Base-by-base conservation (phyloP, 1,284 basidiomycete genomes). In the Melampsora larici-populina region DNA sequence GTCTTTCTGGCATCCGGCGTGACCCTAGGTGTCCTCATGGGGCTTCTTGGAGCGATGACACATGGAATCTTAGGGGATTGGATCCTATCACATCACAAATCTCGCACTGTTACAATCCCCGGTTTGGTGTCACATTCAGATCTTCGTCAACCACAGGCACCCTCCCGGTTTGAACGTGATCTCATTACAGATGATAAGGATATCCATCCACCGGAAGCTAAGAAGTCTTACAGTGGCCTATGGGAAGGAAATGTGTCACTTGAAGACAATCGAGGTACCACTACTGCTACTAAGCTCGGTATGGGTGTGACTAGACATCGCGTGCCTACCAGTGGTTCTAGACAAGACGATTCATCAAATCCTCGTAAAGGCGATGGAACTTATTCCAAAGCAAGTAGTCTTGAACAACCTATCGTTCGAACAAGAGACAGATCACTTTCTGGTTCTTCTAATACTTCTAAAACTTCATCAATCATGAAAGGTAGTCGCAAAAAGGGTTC, bases 391-490 rank as follows among this genome's bases (percentile, higher is more conserved):
- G 55, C 21, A 4, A 58, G 55, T 29, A 24, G 7, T n/a, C 1
- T 7, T 58, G 9, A 13, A 29, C 9, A 58, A 29, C 55, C 55
- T 29, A 58, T 58, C 8, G 26, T 58, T 24, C 8, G 7, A 29
- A 29, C 9, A n/a, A n/a, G 55, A 58, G 55, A 58, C 1, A 6
- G 55, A 58, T 58, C 55, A 21, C 55, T 24, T 29, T 58, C 55
- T 13, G 55, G 55, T 8, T 58, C 55, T 24, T 58, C 55, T 58
- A 58, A 6, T 15, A 15, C 55, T 9, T 58, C 55, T 29, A 58
- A 58, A 29, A 58, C 55, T 29, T 58, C 55, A 24, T 58, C 55
- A 1, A 58, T 58, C 55, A n/a, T 58, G n/a, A 58, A 58, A 58
- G 55, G 55, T 7, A 21, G 11, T 58, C 1, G 55, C 1, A 58